phyloP scores from a whole-genome alignment of 352 stramenopile genomes.

The Blastocystis sp. region DNA sequence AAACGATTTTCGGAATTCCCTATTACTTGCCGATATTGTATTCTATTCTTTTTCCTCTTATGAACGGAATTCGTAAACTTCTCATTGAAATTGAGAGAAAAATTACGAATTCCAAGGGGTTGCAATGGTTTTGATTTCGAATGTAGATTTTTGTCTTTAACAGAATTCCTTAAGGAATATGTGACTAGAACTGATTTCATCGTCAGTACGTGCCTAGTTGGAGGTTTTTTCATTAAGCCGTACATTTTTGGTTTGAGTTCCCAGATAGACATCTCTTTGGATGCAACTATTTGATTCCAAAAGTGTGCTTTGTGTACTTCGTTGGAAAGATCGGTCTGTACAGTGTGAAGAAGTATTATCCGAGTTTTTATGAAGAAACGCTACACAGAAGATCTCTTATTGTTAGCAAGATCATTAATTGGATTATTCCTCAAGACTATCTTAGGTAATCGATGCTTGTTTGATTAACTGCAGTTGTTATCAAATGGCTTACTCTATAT shows the following conservation, averaged over 20 bases:
- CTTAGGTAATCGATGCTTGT: neutral
- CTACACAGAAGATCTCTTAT: neutral
- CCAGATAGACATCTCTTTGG: neutral
- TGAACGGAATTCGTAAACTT: neutral
- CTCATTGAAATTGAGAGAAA: neutral
- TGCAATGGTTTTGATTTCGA: neutral
- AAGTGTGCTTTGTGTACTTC: constrained; percentile 5
- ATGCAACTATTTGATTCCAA: neutral
- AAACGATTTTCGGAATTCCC: neutral
- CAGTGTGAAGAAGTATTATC: neutral
- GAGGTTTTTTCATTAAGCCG: constrained; percentile 16
- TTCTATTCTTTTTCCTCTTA: neutral
- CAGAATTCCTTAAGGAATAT: neutral
- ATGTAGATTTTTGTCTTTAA: neutral
- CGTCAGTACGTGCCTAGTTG: neutral
- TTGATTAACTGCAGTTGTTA: neutral
- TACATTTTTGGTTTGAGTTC: neutral
- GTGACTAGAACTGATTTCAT: constrained; percentile 3
- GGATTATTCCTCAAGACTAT: constrained; percentile 35
- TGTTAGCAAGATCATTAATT: neutral
- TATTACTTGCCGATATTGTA: neutral
- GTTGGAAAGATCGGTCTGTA: constrained; percentile 12
- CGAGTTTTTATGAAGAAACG: constrained; percentile 34
- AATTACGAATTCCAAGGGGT: constrained; percentile 21
- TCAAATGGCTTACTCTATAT: neutral